Base-by-base conservation (phyloP, 2,329 filamentous ascomycete species). In the Ceratocystis colombiana region DNA sequence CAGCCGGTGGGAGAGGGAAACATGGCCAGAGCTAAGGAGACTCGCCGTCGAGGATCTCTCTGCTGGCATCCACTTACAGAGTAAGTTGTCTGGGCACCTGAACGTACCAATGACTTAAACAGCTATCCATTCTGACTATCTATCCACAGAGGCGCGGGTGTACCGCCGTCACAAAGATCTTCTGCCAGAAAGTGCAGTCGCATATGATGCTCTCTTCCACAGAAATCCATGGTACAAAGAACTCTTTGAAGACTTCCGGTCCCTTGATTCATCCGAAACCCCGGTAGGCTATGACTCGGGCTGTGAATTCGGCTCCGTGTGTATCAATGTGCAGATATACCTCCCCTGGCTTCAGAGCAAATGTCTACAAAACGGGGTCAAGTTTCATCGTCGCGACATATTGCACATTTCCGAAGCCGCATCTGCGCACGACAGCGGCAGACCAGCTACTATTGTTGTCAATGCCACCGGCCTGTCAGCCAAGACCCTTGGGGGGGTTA, bases 241-340 rank as follows among this genome's bases (percentile, higher is more conserved):
- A 66, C 75, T 90, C 5, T 82, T 88, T 61, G 85, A 87, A 12
- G 85, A 93, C 76, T 93, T 86, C 75, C 82, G 83, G 68, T 77
- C 84, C 67, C 75, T 93, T 2, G 73, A 80, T 3, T 74, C 80
- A 44, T 75, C 77, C 8, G 80, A 88, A 70, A 77, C 96, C 1
- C 82, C 84, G 0, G 71, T 77, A 0, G 88, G 83, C 20, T 82
- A 87, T 64, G 86, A 90, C 68, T 88, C 87, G 10, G 91, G 85
- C 28, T 88, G 84, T 63, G 79, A 82, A 66, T 96, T 94, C 75
- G 90, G 84, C 6, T 93, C 89, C 0, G 86, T 96, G 50, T 96
- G 92, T 76, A 93, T 96, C 74, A 96, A 97, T 77, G 89, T 89
- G 0, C 84, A 88, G 53, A 77, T 96, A 67, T 97, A 96, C 76